Conservation (phyloP, 768 basidiomycete species). For the Termitomyces sp. region DNA sequence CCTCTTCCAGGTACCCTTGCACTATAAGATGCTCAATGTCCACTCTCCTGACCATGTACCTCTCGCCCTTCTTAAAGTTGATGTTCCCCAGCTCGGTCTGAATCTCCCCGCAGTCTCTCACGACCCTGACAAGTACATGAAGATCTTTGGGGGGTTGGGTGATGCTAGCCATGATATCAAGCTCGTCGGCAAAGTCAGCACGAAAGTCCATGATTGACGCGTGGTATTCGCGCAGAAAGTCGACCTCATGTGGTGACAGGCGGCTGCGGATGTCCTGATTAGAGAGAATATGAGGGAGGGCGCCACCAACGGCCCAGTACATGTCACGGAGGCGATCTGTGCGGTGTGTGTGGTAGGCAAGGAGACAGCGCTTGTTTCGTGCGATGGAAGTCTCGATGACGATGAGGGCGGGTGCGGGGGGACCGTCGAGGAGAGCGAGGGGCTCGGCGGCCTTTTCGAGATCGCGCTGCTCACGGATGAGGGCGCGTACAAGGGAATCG, state of each 20-base stretch:
- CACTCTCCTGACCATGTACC: conserved; percentile 83
- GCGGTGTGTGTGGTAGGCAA: conserved; percentile 90
- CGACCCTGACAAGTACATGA: conserved; percentile 82
- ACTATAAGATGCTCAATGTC: conserved; percentile 95
- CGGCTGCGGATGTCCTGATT: conserved; percentile 65
- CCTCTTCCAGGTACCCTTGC: conserved; percentile 89
- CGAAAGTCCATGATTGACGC: conserved; percentile 80
- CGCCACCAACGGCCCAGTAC: conserved; percentile 89
- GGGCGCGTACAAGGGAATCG: conserved; percentile 76
- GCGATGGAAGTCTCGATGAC: conserved; percentile 87
- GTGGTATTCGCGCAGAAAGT: conserved; percentile 58
- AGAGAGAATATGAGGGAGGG: conserved; percentile 77
- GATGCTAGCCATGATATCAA: conserved; percentile 85
- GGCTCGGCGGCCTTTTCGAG: conserved; percentile 59
- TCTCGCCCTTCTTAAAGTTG: conserved; percentile 84
- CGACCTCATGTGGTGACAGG: conserved; percentile 73
- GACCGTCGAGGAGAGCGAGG: conserved; percentile 32
- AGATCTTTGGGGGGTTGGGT: conserved; percentile 84
- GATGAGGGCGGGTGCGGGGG: conserved; percentile 61
- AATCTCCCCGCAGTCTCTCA: conserved; percentile 87
- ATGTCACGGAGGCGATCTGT: conserved; percentile 78
- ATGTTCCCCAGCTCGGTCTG: conserved; percentile 90
- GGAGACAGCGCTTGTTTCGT: conserved; percentile 93
- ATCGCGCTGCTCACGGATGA: conserved; percentile 89
- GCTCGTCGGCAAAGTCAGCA: conserved; percentile 77